Evolutionary conservation across 208 protist species (phyloP).

Genomic region (Novymonas esmeraldas): DNA sequence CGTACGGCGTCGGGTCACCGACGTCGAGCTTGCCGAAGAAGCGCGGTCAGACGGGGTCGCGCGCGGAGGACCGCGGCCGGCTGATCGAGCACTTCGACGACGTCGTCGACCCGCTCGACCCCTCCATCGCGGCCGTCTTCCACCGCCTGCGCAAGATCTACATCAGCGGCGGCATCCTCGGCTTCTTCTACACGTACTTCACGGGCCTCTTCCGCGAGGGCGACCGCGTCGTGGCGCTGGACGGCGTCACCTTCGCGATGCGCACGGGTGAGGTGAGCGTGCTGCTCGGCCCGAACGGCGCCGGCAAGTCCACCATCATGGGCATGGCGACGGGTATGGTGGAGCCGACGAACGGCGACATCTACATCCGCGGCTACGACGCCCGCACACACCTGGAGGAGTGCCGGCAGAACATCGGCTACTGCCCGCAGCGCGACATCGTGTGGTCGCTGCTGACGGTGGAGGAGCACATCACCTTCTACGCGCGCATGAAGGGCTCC

Average conservation of each 20-base stretch:
- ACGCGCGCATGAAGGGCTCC: conserved; percentile 88
- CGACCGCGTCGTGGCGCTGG: conserved; percentile 59
- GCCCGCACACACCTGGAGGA: conserved; percentile 53
- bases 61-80: not conserved
- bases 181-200: conserved; percentile 70
- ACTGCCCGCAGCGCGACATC: conserved; percentile 95
- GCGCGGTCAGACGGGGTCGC: not conserved
- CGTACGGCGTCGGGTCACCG: conserved; percentile 2
- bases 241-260: conserved; percentile 73
- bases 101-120: conserved; percentile 38
- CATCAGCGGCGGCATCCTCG: conserved; percentile 58
- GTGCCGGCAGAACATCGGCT: conserved; percentile 87
- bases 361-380: conserved; percentile 66
- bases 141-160: conserved; percentile 65
- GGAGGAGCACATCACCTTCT: conserved; percentile 94
- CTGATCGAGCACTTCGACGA: conserved; percentile 52
- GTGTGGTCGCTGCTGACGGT: conserved; percentile 92
- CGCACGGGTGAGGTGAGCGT: conserved; percentile 71
- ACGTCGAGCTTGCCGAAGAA: conserved; percentile 21
- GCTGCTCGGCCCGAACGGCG: conserved; percentile 87
- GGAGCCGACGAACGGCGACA: conserved; percentile 57
- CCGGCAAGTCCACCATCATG: conserved; percentile 86
- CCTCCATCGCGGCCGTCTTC: conserved; percentile 43
- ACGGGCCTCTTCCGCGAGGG: conserved; percentile 55
- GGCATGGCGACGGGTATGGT: conserved; percentile 79